Base-by-base conservation (phyloP, 1,139 yeast species). In the Nakaseomyces nivariensis region DNA sequence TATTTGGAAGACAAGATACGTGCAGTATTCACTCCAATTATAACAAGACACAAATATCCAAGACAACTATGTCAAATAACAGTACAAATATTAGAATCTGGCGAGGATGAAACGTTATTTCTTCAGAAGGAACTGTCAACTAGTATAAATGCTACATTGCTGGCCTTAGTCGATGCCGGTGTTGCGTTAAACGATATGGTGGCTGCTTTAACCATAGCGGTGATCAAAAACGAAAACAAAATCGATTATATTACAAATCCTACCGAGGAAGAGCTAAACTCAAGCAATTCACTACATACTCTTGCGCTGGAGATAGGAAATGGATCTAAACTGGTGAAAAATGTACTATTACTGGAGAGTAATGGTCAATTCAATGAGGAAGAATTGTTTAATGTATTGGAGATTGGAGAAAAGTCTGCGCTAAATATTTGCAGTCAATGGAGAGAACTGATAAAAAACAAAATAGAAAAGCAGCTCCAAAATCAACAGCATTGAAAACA, bases 41-140 rank as follows among this genome's bases (percentile, higher is more conserved):
- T 92, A 1, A 71, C 83, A 29, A 73, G 86, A n/a, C 75, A 77
- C 53, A 70, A 78, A 54, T 83, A 85, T 62, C 97, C 98, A 0
- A 75, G 96, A 52, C 89, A 88, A 57, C 73, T 89, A 48, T 80
- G 92, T 37, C 97, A 89, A 63, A 74, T 92, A 3, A 92, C 86
- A 29, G 81, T 86, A n/a, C 98, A 92, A 66, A 74, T 89, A 47
- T 67, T 88, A 47, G 79, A 83, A 50, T 67, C 80, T 27, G 85
- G 85, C 49, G 79, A 76, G 51, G 68, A 70, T 34, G 67, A 60
- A 7, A 52, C 61, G n/a, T 56, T 54, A 27, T 69, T 67, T 51
- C 57, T 69, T 3, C 57, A 73, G 48, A 72, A 78, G 51, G 95
- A 88, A 62, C 68, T 88, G 43, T 76, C 82, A 43, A 80, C 85